Conservation (phyloP, 352 stramenopile genomes). For the Phytophthora citricola region DNA sequence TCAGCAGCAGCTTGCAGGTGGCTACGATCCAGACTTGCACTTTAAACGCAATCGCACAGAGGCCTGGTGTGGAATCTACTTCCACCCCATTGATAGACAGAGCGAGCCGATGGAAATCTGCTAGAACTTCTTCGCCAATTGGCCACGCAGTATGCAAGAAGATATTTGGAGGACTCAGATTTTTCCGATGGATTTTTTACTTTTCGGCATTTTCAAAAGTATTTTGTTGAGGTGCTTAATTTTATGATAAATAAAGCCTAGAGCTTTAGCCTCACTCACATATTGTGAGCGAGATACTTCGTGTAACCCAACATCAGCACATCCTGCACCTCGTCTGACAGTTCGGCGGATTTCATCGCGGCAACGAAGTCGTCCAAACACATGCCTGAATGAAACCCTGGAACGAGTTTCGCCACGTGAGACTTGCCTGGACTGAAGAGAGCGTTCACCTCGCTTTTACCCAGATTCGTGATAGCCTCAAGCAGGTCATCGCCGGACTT, state of each 20-base stretch:
- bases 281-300: neutral
- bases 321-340: neutral
- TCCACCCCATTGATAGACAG: conserved; percentile 52
- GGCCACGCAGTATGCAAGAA: no score
- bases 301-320: neutral
- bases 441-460: neutral
- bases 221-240: no score
- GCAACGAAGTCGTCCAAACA: neutral
- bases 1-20: conserved; percentile 81
- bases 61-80: conserved; percentile 83
- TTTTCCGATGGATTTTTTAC: no score
- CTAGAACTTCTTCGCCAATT: conserved; percentile 20
- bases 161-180: no score
- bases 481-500: neutral
- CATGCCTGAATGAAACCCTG: neutral
- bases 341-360: neutral
- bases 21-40: conserved; percentile 78
- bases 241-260: no score
- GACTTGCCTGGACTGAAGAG: neutral
- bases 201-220: no score
- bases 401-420: neutral
- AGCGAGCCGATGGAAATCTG: conserved; percentile 62
- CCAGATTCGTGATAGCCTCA: neutral
- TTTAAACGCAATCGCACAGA: conserved; percentile 85
- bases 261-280: no score